Base-by-base conservation (phyloP, 441 rosid genomes). In the Viola pubescens region DNA sequence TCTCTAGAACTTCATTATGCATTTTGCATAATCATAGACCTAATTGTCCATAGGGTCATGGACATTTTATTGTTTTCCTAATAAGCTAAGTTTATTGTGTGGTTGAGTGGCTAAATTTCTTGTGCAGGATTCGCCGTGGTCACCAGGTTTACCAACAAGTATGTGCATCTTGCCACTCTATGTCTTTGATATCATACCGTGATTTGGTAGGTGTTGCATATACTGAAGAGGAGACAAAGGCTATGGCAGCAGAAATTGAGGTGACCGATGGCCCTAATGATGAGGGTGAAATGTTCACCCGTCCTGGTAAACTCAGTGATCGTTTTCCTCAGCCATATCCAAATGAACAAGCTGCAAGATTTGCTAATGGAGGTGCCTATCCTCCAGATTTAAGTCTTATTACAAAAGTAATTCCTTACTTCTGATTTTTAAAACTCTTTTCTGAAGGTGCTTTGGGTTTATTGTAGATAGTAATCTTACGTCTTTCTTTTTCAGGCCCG, bases 351-450 rank as follows among this genome's bases (percentile, higher is more conserved):
- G 99, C 98, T 19, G 99, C 99, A 63, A 89, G 98, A 79, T 94
- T 91, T 81, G 98, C 98, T 57, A 94, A 94, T 81, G 99, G 99
- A 69, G 99, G 99, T 62, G 99, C 99, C 4, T 91, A 94, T 79
- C 99, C 99, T 68, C 99, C 99, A 59, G 99, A 94, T 85, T 79
- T 94, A 54, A 94, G 98, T 84, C 97, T 94, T 57, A 89, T 94
- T 61, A 89, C 99, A 19, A 91, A 94, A 80, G 99, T 94, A 73
- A 78, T 69, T 53, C 59, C 59, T 39, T 0, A 63, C 53, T 60
- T 61, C 56, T 55, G 1, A 11, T 49, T 40, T 38, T 40, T 38
- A 9, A 4, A 40, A 9, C 37, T 13, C 41, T 41, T 8, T 12
- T 66, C 34, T 26, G 34, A 26, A 26, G 34, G 34, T 26, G 34